Evolutionary conservation across 2,329 filamentous ascomycete species (phyloP), one percentile per base, ranked within the genome.

Genomic region (Trichoderma sp.): DNA sequence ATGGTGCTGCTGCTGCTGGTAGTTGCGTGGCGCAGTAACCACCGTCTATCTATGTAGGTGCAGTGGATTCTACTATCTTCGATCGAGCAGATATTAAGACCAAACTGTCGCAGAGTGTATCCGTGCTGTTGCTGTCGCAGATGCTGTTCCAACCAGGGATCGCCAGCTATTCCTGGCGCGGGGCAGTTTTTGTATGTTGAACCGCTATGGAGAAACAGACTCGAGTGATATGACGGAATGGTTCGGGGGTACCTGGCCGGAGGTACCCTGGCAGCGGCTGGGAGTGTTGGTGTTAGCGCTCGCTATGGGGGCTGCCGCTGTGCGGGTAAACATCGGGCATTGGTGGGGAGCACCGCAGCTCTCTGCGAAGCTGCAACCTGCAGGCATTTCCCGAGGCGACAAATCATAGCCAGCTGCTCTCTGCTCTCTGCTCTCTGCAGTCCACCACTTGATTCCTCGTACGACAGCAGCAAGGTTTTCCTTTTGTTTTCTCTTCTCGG

Each of bases 161-260:
- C 34, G 42, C n/a, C 22, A 42, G 61, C 50, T 65, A 32, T 57
- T 48, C 50, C 37, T 60, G 60, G 37, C 66, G 68, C 66, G 68
- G 68, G 68, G 68, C 64, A 69, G 59, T 70, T 75, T 74, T 74
- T 70, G 39, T 52, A 37, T 56, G 35, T n/a, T 17, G 15, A 48
- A 34, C 6, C 69, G 67, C 72, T 70, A 54, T 48, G 35, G 48
- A 54, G 60, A 54, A 34, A 27, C 56, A 5, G 52, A 32, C 52
- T 4, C 32, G 42, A 66, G 64, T 50, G 22, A 52, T 15, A 66
- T 58, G 64, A 66, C 64, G 54, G 64, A 66, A 66, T 58, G 54
- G 53, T 22, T 34, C 52, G 39, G 42, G 60, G 60, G 34, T 63
- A 42, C 64, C 56, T 59, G 22, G 64, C 29, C 35, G 5, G 61